Percentiles rank a stretch among this genome's conserved stretches.
phyloP scores from a whole-genome alignment of 306 rosid genomes.

The Glycine soja region DNA sequence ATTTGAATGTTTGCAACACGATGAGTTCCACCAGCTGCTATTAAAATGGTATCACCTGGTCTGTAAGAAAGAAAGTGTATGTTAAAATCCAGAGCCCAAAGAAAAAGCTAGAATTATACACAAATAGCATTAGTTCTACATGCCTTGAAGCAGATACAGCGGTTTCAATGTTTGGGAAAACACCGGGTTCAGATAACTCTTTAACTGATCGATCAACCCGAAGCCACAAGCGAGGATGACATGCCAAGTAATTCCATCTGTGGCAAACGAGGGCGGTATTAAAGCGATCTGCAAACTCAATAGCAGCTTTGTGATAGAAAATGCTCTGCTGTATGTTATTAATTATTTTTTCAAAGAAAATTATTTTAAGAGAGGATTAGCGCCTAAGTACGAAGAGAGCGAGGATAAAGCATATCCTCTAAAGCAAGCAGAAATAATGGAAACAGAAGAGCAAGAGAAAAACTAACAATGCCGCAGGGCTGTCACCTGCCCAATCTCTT shows the following conservation, averaged over 20 bases:
- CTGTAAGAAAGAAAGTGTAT: slow-evolving; percentile 51
- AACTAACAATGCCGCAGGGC: slow-evolving; percentile 5
- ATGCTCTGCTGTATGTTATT: slow-evolving; percentile 36
- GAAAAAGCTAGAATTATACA: not conserved
- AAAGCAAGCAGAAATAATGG: slow-evolving; percentile 13
- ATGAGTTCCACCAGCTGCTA: slow-evolving; percentile 90
- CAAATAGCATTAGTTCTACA: slow-evolving; percentile 33
- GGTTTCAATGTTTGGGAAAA: slow-evolving; percentile 83
- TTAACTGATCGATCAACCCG: slow-evolving; percentile 86
- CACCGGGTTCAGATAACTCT: slow-evolving; percentile 73
- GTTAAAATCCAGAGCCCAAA: slow-evolving; percentile 32
- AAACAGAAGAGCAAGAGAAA: not conserved
- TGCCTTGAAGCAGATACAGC: slow-evolving; percentile 93
- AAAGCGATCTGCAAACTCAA: slow-evolving; percentile 99
- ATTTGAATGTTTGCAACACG: slow-evolving; percentile 83
- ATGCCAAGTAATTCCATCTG: slow-evolving; percentile 97
- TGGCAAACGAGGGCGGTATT: slow-evolving; percentile 99
- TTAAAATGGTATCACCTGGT: slow-evolving; percentile 94
- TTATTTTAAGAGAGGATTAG: not conserved
- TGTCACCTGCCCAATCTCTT: slow-evolving; percentile 6
- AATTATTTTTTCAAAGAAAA: slow-evolving; percentile 2
- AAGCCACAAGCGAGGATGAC: slow-evolving; percentile 96
- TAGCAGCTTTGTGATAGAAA: slow-evolving; percentile 67
- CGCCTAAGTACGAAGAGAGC: not conserved
- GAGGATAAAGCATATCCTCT: not conserved